Evolutionary conservation across 2,329 filamentous ascomycete genomes (phyloP).

Genomic region (Ambrosiella beaveri): DNA sequence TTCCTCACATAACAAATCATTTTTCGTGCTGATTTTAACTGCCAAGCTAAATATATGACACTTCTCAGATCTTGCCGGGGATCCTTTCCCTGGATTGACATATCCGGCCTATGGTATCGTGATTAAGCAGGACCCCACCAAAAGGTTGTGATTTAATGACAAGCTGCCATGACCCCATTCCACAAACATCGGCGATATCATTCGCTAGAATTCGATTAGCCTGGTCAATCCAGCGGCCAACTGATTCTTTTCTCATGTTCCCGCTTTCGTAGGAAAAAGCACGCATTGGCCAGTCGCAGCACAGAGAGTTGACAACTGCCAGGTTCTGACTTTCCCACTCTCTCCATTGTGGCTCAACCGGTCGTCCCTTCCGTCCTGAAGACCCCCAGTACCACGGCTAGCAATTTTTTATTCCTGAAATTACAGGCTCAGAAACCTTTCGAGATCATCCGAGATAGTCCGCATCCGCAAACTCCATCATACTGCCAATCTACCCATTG

Average conservation of each 20-base stretch:
- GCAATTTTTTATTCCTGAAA: slow-evolving; percentile 13
- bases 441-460: slow-evolving; percentile 7
- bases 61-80: too few relatives aligned
- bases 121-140: slow-evolving; percentile 7
- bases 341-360: too few relatives aligned
- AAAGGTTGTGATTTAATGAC: slow-evolving; percentile 3
- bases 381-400: not conserved
- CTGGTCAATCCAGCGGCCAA: slow-evolving; percentile 4
- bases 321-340: too few relatives aligned
- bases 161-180: not conserved
- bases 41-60: too few relatives aligned
- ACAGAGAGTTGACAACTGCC: not conserved
- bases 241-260: slow-evolving; percentile 6
- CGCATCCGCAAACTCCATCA: slow-evolving; percentile 7
- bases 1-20: too few relatives aligned
- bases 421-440: slow-evolving; percentile 12
- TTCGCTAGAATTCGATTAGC: slow-evolving; percentile 3
- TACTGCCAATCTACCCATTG: slow-evolving; percentile 6
- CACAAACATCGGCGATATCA: slow-evolving; percentile 10
- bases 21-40: too few relatives aligned
- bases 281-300: slow-evolving; percentile 11
- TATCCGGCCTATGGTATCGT: not conserved
- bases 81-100: too few relatives aligned
- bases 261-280: slow-evolving; percentile 8
- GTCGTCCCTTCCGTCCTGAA: not conserved